Percentiles rank a stretch among this genome's conserved stretches.
Evolutionary conservation across 805 yeast species (phyloP).

Genomic region (Suhomyces sp.): DNA sequence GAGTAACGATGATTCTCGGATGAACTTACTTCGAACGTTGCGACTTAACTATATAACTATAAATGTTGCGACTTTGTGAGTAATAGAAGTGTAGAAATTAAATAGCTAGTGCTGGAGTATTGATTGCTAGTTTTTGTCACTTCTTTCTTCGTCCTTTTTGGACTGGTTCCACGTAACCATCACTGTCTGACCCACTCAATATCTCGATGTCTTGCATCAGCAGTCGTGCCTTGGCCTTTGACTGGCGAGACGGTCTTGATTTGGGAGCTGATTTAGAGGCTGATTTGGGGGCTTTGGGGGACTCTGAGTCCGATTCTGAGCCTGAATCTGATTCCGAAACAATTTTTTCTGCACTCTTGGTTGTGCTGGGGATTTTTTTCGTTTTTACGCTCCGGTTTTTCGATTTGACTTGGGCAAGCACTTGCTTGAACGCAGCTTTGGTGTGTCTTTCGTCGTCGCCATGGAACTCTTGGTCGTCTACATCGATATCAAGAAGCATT

Average conservation of each 20-base stretch:
- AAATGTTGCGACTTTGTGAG: background rate
- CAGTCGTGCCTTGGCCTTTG: slow-evolving; percentile 6
- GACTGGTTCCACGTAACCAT: background rate
- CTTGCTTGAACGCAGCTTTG: slow-evolving; percentile 37
- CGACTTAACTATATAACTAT: background rate
- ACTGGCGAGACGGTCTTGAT: slow-evolving; percentile 1
- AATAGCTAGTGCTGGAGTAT: background rate
- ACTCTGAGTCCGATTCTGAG: background rate
- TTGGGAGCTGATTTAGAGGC: background rate
- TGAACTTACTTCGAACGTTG: too few relatives aligned
- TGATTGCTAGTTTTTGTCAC: background rate
- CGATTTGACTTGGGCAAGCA: slow-evolving; percentile 40
- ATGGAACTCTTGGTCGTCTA: slow-evolving; percentile 36
- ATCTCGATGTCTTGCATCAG: slow-evolving; percentile 2
- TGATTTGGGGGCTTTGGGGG: background rate
- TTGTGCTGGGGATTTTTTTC: background rate
- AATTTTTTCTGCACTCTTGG: background rate
- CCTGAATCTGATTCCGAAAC: background rate
- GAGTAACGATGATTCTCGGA: too few relatives aligned
- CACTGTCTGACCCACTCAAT: slow-evolving; percentile 1
- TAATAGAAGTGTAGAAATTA: background rate
- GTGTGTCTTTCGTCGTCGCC: slow-evolving; percentile 25
- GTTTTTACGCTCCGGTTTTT: background rate
- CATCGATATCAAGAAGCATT: slow-evolving; percentile 43
- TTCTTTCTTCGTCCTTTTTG: background rate